Conservation (phyloP, 345 rosid species). For the Murraya paniculata region DNA sequence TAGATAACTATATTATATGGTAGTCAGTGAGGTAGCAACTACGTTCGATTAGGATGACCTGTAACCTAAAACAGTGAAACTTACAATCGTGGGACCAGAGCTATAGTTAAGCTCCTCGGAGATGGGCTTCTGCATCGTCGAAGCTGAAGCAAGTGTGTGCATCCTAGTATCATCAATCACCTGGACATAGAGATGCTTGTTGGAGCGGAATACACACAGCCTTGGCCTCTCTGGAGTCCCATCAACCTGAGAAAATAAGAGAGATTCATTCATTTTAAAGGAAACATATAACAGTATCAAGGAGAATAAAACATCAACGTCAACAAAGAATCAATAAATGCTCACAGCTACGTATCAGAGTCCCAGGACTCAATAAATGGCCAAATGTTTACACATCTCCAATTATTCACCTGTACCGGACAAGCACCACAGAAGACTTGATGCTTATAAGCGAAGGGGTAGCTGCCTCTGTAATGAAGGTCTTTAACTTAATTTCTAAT, state of each 20-base stretch:
- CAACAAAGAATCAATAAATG: not conserved
- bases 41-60: not conserved
- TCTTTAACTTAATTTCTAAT: no score
- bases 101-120: slow-evolving; percentile 59
- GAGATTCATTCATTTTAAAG: not conserved
- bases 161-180: slow-evolving; percentile 96
- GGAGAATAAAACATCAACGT: not conserved
- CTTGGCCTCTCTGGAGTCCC: slow-evolving; percentile 93
- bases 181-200: slow-evolving; percentile 87
- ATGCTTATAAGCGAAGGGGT: not conserved
- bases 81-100: slow-evolving; percentile 80
- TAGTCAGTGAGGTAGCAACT: not conserved
- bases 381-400: not conserved
- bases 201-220: slow-evolving; percentile 76
- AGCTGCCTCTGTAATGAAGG: not conserved
- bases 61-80: slow-evolving; percentile 23
- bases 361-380: not conserved
- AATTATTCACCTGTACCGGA: not conserved
- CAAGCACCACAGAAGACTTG: not conserved
- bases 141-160: slow-evolving; percentile 93
- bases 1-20: not conserved
- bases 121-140: slow-evolving; percentile 76
- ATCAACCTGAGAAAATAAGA: slow-evolving; percentile 42
- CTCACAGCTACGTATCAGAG: not conserved
- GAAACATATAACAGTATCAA: not conserved